These are phyloP conservation scores for Setomelanomma holmii DNA, from an alignment of 2,329 filamentous ascomycete species.

Conservation along the genomic window DNA sequence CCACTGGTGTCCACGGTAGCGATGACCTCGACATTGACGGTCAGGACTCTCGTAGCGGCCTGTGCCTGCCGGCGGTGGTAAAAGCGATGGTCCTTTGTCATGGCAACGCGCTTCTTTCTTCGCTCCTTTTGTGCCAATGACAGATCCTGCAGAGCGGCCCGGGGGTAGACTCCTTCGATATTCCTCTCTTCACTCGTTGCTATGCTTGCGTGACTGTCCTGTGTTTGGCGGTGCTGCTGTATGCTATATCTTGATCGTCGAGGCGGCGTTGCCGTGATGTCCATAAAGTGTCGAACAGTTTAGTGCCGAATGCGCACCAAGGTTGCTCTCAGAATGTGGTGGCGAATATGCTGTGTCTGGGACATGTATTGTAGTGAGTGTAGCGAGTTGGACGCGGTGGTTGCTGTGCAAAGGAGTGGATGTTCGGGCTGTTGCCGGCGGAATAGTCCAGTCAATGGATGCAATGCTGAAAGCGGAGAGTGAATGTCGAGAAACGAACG, in stretches of 20 bases:
- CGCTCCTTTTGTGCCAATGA: conserved; percentile 27
- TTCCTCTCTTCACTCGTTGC: conserved; percentile 4
- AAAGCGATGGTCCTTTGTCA: conserved; percentile 41
- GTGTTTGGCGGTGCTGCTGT: conserved; percentile 32
- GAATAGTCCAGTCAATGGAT: conserved; percentile 49
- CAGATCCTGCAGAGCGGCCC: conserved; percentile 18
- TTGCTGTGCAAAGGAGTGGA: conserved; percentile 41
- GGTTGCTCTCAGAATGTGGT: conserved; percentile 27
- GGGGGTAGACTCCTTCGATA: conserved; percentile 17
- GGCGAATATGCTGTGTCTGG: conserved; percentile 25
- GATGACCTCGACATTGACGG: conserved; percentile 40
- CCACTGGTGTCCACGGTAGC: conserved; percentile 39
- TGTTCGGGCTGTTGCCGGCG: conserved; percentile 32
- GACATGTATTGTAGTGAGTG: conserved; percentile 39
- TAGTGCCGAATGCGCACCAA: conserved; percentile 24
- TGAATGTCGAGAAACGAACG: conserved; percentile 50
- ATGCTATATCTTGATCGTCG: conserved; percentile 33
- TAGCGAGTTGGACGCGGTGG: conserved; percentile 31
- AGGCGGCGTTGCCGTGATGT: conserved; percentile 24
- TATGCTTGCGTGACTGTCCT: conserved; percentile 14
- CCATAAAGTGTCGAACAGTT: conserved; percentile 35
- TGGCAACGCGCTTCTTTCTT: conserved; percentile 23
- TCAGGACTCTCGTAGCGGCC: conserved; percentile 26
- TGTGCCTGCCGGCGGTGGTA: conserved; percentile 42
- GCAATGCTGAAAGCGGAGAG: conserved; percentile 25